Conservation (phyloP, 169 alveolate genomes). For the Hepatocystis sp. region DNA sequence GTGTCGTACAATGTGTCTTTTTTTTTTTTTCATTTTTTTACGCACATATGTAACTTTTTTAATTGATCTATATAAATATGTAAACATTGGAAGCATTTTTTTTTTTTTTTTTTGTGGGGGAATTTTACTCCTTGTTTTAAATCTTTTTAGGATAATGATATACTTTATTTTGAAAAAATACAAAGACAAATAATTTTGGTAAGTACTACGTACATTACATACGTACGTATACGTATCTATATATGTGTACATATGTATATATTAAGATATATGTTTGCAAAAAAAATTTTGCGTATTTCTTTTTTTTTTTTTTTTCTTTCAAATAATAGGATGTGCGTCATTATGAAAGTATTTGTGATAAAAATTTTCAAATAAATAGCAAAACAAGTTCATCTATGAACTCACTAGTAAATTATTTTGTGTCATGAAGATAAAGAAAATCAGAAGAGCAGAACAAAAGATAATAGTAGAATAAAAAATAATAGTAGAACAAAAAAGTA, state of each 20-base stretch:
- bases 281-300: background rate
- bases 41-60: no score
- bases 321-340: slow-evolving; percentile 66
- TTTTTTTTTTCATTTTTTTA: background rate
- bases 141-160: slow-evolving; percentile 25
- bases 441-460: no score
- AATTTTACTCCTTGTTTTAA: background rate
- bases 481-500: no score
- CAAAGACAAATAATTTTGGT: slow-evolving; percentile 64
- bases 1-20: background rate
- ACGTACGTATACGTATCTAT: background rate
- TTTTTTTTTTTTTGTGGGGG: background rate
- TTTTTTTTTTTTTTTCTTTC: background rate
- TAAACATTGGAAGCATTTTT: no score
- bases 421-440: no score
- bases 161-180: slow-evolving; percentile 59
- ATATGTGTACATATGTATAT: background rate
- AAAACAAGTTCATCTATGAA: slow-evolving; percentile 38
- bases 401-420: slow-evolving; percentile 9
- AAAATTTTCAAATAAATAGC: slow-evolving; percentile 32
- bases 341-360: slow-evolving; percentile 47
- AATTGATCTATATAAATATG: no score
- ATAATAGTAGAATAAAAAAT: no score
- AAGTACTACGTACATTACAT: slow-evolving; percentile 1
- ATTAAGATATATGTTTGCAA: no score